Conservation (phyloP, 2,329 filamentous ascomycete species). For the Nothophoma quercina region DNA sequence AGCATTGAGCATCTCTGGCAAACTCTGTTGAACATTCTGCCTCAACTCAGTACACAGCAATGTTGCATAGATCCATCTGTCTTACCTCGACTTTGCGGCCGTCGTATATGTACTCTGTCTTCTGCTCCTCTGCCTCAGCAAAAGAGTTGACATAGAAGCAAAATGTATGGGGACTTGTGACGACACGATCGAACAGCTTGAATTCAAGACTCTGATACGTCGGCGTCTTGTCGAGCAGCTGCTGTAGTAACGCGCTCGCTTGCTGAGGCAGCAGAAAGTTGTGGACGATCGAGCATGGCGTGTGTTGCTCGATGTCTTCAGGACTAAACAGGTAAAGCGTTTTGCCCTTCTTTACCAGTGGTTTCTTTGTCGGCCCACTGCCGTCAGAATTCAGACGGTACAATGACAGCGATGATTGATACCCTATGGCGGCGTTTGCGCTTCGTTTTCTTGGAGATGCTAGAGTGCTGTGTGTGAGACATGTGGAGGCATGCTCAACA, state of each 20-base stretch:
- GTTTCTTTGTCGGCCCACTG: slow-evolving; percentile 37
- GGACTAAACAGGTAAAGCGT: slow-evolving; percentile 87
- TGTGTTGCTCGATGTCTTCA: slow-evolving; percentile 79
- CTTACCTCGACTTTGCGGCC: slow-evolving; percentile 72
- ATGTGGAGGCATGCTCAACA: slow-evolving; percentile 69
- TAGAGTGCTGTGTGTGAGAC: slow-evolving; percentile 54
- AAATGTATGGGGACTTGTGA: slow-evolving; percentile 83
- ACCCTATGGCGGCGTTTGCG: slow-evolving; percentile 37
- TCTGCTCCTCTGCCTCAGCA: slow-evolving; percentile 73
- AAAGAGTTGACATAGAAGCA: slow-evolving; percentile 82
- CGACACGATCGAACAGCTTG: slow-evolving; percentile 86
- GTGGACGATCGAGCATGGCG: slow-evolving; percentile 90
- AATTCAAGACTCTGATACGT: slow-evolving; percentile 77
- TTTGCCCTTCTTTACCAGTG: slow-evolving; percentile 76
- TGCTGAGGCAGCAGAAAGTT: slow-evolving; percentile 79
- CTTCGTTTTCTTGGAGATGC: slow-evolving; percentile 46
- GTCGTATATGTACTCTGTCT: slow-evolving; percentile 85
- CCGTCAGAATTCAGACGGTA: slow-evolving; percentile 28
- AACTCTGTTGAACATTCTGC: slow-evolving; percentile 75
- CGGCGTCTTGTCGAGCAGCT: slow-evolving; percentile 76
- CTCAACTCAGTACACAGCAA: neutral
- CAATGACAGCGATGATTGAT: slow-evolving; percentile 54
- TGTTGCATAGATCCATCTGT: neutral
- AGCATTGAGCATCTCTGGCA: slow-evolving; percentile 75
- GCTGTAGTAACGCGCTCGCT: slow-evolving; percentile 76